Conservation (phyloP, 768 basidiomycete genomes). For the Lentinula raphanica region DNA sequence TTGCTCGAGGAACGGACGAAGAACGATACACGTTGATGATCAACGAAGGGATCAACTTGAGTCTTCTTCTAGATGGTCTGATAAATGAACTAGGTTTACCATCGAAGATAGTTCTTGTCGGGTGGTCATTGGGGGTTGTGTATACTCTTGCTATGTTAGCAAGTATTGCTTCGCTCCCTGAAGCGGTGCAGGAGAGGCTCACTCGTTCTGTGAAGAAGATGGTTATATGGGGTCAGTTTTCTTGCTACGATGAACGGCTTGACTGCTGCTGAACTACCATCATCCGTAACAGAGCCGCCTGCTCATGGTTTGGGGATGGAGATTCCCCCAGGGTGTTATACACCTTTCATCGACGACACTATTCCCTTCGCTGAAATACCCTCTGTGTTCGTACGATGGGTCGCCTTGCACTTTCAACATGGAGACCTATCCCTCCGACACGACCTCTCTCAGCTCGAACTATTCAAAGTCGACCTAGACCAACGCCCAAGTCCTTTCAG, state of each 20-base stretch:
- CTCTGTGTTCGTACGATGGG: slow-evolving; percentile 18
- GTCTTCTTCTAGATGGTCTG: slow-evolving; percentile 22
- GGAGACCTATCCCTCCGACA: slow-evolving; percentile 12
- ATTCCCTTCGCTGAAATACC: slow-evolving; percentile 15
- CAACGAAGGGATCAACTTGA: slow-evolving; percentile 24
- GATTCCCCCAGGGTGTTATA: slow-evolving; percentile 12
- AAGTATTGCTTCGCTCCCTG: slow-evolving; percentile 15
- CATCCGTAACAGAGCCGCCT: slow-evolving; percentile 22
- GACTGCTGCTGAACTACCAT: neutral
- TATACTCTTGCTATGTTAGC: slow-evolving; percentile 20
- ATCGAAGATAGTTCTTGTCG: slow-evolving; percentile 15
- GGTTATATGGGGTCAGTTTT: slow-evolving; percentile 17
- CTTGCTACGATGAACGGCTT: neutral
- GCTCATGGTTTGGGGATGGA: slow-evolving; percentile 14
- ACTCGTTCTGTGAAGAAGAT: slow-evolving; percentile 16
- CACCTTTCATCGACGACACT: slow-evolving; percentile 19
- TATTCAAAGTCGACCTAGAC: slow-evolving; percentile 3
- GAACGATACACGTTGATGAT: slow-evolving; percentile 16
- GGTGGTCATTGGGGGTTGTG: slow-evolving; percentile 26
- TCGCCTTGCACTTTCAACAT: slow-evolving; percentile 15
- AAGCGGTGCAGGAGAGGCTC: slow-evolving; percentile 13
- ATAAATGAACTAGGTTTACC: slow-evolving; percentile 17
- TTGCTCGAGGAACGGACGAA: slow-evolving; percentile 12
- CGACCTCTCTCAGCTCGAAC: slow-evolving; percentile 7
- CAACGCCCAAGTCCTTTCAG: slow-evolving; percentile 7